Evolutionary conservation across 2,329 filamentous ascomycete species (phyloP), one percentile per base, ranked within the genome.

Genomic region (Cryphonectria nitschkei): DNA sequence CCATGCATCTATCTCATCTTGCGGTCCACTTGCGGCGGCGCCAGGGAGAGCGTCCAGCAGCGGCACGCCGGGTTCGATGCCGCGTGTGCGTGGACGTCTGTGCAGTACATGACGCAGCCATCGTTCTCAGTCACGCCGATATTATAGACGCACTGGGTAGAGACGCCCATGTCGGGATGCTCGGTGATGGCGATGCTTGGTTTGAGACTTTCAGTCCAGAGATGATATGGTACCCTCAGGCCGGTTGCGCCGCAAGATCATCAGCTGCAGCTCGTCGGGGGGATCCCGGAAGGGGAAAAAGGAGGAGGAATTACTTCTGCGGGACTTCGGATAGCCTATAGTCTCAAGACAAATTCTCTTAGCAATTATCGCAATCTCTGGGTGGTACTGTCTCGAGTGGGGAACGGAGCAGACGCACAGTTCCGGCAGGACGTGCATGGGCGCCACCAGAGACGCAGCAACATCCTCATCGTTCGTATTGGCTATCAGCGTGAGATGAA

Each of bases 1-100:
- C 22, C 60, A 63, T 63, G 8, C 9, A 13, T n/a, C 60, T n/a
- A 13, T n/a, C 60, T n/a, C 60, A 63, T 63, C 60, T 63, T 63
- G 22, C 37, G 60, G n/a, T 63, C 60, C 34, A 63, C 60, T 22
- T 63, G 37, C 11, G 43, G 37, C 5, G n/a, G 60, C 11, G 22
- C 60, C 37, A 63, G 22, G 37, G 37, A 63, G 3, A 32, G 37
- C 5, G n/a, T 43, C 60, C 37, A 43, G 26, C 37, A 43, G 60
- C 37, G 13, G 34, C 60, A 63, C 1, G 60, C 26, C 19, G 37
- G 58, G 58, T 13, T 37, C 8, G 58, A 32, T 9, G 58, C 58
- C 58, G 32, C 39, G 16, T 61, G 58, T n/a, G 58, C 32, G 11
- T 16, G 16, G 32, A 16, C 19, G 58, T 3, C 58, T 37, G 58